Base-by-base conservation (phyloP, 495 filamentous ascomycete genomes). In the Hypoxylon rickii region DNA sequence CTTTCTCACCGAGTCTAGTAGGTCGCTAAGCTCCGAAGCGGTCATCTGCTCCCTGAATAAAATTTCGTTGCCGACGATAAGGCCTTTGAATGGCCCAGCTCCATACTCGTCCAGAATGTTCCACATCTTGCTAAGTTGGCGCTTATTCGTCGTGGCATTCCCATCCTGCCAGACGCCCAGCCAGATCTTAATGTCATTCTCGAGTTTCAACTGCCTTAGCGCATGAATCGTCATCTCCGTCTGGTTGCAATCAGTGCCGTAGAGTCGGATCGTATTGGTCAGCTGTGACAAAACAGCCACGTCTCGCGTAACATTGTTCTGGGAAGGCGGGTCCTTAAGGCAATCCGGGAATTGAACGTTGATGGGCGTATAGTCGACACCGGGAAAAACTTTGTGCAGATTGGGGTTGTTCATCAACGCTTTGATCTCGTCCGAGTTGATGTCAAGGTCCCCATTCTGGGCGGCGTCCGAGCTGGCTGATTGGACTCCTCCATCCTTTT, bases 221-320 rank as follows among this genome's bases (percentile, higher is more conserved):
- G 92, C 84, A 63, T 93, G 85, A 33, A 97, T 79, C 1, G 94
- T 87, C 89, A 97, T 91, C 67, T 96, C 85, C 0, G 94, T 97
- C 71, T 97, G 93, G 68, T 97, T 97, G 80, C 94, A 98, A 73
- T 98, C 94, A 12, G 90, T 97, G 18, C 94, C 94, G 68, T 98
- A 98, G 11, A 97, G 80, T 1, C 93, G 89, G 36, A 98, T 79
- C 1, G 83, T 86, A 69, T 96, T 92, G 49, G 91, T 97, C 24
- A 98, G 77, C 67, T 96, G 92, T 3, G 90, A 92, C 13, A 98
- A 82, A 7, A 96, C 86, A 18, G 94, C 94, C 45, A 98, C 73
- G 64, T 98, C 94, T 32, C 88, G 83, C 4, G 94, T 98, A 61
- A 98, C 79, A 63, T 97, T 96, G 74, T 97, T 96, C 68, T 96